Evolutionary conservation across 371 early-diverging fungal genomes (phyloP).

Genomic region (Rhizoclosmatium hyalinum): DNA sequence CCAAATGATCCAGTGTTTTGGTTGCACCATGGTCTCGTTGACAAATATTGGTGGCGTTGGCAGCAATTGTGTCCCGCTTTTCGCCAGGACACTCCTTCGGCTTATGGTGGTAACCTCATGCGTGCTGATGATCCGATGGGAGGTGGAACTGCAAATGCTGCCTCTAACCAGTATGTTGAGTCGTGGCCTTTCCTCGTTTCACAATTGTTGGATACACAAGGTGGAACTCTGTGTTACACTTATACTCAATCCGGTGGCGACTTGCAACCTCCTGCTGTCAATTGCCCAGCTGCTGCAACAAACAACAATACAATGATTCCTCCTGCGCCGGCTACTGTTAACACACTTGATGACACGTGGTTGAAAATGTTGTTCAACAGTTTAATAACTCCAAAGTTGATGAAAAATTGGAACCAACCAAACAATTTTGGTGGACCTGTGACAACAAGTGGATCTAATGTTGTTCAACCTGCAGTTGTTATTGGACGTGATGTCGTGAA

Average conservation of each 20-base stretch:
- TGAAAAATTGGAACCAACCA: neutral
- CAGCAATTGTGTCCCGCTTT: conserved; percentile 27
- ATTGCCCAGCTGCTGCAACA: neutral
- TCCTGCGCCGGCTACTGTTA: neutral
- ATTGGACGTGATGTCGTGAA: conserved; percentile 4
- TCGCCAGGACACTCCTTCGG: neutral
- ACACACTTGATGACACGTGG: neutral
- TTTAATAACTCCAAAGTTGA: neutral
- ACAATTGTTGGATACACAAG: conserved; percentile 32
- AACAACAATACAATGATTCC: conserved; percentile 7
- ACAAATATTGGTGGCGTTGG: conserved; percentile 36
- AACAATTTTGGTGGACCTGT: neutral
- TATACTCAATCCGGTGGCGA: conserved; percentile 31
- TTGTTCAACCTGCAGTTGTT: neutral
- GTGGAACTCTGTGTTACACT: conserved; percentile 34
- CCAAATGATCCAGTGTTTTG: conserved; percentile 37
- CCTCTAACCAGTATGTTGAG: conserved; percentile 1
- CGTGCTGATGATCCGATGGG: conserved; percentile 13
- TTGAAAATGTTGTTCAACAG: neutral
- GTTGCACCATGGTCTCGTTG: conserved; percentile 35
- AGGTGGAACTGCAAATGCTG: conserved; percentile 8
- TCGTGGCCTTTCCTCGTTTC: conserved; percentile 29
- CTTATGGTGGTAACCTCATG: conserved; percentile 24
- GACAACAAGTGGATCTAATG: neutral
- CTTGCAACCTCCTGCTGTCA: neutral